phyloP scores from a whole-genome alignment of 2,329 filamentous ascomycete genomes.

The Phoma herbarum region DNA sequence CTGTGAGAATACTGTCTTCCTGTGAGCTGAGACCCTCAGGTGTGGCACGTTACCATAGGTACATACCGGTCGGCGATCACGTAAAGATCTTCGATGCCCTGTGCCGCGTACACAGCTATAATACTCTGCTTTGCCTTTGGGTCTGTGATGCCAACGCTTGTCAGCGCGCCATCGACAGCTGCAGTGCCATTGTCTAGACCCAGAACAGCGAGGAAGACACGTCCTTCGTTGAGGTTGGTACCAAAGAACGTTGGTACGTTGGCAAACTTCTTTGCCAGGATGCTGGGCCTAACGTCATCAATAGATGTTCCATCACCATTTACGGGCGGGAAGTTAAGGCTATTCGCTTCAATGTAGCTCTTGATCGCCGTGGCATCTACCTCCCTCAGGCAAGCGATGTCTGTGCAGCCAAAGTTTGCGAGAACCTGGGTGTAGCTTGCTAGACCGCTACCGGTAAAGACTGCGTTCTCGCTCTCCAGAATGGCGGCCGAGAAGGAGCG shows the following conservation, averaged over 20 bases:
- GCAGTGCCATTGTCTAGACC: constrained; percentile 18
- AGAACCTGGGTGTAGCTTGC: constrained; percentile 22
- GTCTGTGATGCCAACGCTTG: constrained; percentile 16
- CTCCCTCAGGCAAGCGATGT: constrained; percentile 18
- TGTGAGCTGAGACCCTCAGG: neutral
- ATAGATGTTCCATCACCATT: constrained; percentile 21
- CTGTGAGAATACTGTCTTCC: constrained; percentile 12
- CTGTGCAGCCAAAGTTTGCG: constrained; percentile 19
- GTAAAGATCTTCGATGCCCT: constrained; percentile 13
- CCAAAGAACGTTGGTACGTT: constrained; percentile 24
- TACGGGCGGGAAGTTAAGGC: constrained; percentile 22
- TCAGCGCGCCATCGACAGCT: constrained; percentile 10
- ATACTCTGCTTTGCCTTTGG: constrained; percentile 5
- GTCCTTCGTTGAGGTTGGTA: constrained; percentile 21
- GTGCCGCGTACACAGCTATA: constrained; percentile 9
- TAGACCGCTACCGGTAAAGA: constrained; percentile 14
- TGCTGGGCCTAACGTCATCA: constrained; percentile 22
- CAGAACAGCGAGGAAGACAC: constrained; percentile 16
- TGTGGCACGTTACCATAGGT: too few species aligned
- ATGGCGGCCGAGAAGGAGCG: constrained; percentile 37
- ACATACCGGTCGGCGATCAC: constrained; percentile 8
- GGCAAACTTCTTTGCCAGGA: constrained; percentile 15
- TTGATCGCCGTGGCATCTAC: constrained; percentile 15
- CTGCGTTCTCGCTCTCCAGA: constrained; percentile 30
- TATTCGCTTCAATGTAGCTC: constrained; percentile 21